Conservation (phyloP, 495 filamentous ascomycete species). For the Xylaria curta region DNA sequence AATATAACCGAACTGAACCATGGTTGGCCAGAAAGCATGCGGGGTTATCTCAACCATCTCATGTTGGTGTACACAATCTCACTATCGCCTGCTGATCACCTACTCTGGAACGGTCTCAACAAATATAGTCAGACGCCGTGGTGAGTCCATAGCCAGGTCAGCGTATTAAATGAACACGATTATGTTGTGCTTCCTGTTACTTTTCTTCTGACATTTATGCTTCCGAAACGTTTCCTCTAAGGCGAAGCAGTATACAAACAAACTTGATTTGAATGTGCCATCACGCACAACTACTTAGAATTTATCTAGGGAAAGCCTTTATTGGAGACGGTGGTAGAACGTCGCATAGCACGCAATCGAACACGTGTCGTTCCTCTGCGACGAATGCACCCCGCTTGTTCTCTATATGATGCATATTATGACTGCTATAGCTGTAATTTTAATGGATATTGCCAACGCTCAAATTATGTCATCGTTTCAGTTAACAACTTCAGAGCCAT, state of each 20-base stretch:
- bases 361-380: background rate
- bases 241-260: background rate
- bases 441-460: background rate
- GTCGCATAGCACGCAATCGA: conserved; percentile 12
- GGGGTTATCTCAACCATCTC: conserved; percentile 1
- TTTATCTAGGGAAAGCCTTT: background rate
- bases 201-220: background rate
- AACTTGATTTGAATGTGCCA: background rate
- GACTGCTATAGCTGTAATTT: background rate
- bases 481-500: background rate
- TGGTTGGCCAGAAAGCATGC: background rate
- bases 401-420: background rate
- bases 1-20: background rate
- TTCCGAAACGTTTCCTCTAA: no score
- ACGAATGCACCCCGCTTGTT: conserved; percentile 15
- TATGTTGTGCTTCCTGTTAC: background rate
- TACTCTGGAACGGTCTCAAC: background rate
- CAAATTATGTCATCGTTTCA: background rate
- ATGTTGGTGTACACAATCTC: background rate
- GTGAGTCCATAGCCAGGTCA: background rate
- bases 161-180: background rate
- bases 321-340: background rate
- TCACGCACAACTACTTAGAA: background rate
- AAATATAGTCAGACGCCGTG: background rate
- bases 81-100: background rate